Base-by-base conservation (phyloP, 1,284 basidiomycete genomes). In the Leccinum angustisporum region DNA sequence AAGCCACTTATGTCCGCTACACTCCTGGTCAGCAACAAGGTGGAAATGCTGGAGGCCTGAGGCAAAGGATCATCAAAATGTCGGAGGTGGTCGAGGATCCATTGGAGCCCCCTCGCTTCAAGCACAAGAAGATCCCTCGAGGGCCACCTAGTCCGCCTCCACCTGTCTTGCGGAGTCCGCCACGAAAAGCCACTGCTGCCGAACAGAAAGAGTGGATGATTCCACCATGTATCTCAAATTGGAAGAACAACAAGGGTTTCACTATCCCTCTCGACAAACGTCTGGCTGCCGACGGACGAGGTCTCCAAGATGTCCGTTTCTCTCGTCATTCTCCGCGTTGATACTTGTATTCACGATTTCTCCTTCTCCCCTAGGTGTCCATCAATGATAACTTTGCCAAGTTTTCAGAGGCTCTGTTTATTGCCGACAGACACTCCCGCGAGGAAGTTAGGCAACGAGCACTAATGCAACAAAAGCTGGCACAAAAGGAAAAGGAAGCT, bases 151-250 rank as follows among this genome's bases (percentile, higher is more conserved):
- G 94, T 70, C 97, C 97, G 0, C 97, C 97, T 2, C 94, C 97
- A 2, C 97, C 97, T n/a, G 94, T 99, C 1, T 80, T 99, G 56
- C 88, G 97, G 51, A 95, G 92, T 79, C 97, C 97, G 2, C 97
- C 97, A 6, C 84, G 97, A 60, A 97, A 98, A 71, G 94, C 94
- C 3, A 97, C 97, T 0, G 93, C 94, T 3, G 92, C 95, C 63
- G 97, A 99, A 74, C 97, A 98, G 78, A 98, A 98, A 78, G 97
- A 98, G 71, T 98, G 97, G 97, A 98, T 98, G 95, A 98, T 99
- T 60, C 97, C 97, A 4, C 97, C 97, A 16, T 98, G 95, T 77
- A 98, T 99, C 66, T 98, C 95, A 36, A 99, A 99, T 79, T 99
- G 97, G 97, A 99, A 99, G 83, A 99, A 99, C 82, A 98, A 99